phyloP scores from a whole-genome alignment of 2,329 filamentous ascomycete species.

The Penicillium italicum region DNA sequence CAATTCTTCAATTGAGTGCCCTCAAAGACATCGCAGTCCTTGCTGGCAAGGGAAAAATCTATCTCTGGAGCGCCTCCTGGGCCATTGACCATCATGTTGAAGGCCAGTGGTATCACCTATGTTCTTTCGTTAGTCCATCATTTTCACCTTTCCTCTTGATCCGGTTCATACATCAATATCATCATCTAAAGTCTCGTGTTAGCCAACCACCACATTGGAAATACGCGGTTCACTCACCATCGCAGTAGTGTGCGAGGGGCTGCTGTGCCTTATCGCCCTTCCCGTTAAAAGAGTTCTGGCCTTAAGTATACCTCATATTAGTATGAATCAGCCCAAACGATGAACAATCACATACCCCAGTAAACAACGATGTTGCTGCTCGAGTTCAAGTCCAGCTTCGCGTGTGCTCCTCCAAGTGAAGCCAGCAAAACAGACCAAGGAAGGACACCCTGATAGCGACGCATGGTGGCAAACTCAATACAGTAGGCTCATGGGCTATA shows the following conservation, averaged over 20 bases:
- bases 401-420: slow-evolving; percentile 33
- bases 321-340: not conserved
- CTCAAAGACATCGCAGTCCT: slow-evolving; percentile 57
- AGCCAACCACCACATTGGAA: not conserved
- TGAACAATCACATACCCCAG: slow-evolving; percentile 49
- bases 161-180: slow-evolving; percentile 17
- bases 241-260: slow-evolving; percentile 57
- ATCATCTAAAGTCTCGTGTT: slow-evolving; percentile 21
- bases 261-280: slow-evolving; percentile 50
- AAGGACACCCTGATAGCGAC: slow-evolving; percentile 23
- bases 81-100: slow-evolving; percentile 57
- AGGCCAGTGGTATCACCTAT: slow-evolving; percentile 62
- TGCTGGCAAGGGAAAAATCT: slow-evolving; percentile 64
- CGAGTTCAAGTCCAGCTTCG: slow-evolving; percentile 45
- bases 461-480: slow-evolving; percentile 14
- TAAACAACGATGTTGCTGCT: slow-evolving; percentile 60
- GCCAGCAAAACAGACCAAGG: slow-evolving; percentile 29
- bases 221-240: slow-evolving; percentile 43
- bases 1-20: slow-evolving; percentile 60
- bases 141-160: accelerated
- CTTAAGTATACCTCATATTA: slow-evolving; percentile 10
- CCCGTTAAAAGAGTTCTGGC: slow-evolving; percentile 61
- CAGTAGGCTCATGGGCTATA: not conserved
- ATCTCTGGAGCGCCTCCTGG: slow-evolving; percentile 49
- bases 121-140: slow-evolving; percentile 6